phyloP scores from a whole-genome alignment of 768 basidiomycete genomes.

The Agaricus sinodeliciosus region DNA sequence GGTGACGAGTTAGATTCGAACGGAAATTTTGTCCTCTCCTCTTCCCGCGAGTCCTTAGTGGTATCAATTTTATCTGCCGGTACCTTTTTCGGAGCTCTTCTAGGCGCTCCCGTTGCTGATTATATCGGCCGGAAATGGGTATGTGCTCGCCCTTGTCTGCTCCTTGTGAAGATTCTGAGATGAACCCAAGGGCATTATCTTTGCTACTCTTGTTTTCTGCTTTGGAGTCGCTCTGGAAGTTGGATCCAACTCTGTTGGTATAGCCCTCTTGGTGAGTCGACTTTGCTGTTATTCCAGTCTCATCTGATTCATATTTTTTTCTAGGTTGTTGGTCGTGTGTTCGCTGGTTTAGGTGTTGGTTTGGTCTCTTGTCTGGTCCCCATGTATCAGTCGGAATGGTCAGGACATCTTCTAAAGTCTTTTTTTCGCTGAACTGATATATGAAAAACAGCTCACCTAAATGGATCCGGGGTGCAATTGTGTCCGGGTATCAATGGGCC shows the following conservation, averaged over 20 bases:
- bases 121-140: constrained; percentile 42
- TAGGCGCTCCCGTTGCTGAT: constrained; percentile 33
- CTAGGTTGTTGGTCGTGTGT: constrained; percentile 55
- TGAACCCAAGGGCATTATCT: constrained; percentile 41
- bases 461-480: constrained; percentile 69
- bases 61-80: constrained; percentile 76
- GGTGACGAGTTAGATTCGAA: constrained; percentile 1
- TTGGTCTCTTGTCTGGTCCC: constrained; percentile 61
- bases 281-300: not conserved
- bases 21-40: constrained; percentile 28
- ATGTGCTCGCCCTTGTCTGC: not conserved
- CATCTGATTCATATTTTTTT: not conserved
- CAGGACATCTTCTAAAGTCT: constrained; percentile 7
- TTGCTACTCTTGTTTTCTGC: constrained; percentile 54
- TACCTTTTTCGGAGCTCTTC: constrained; percentile 74
- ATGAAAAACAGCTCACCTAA: constrained; percentile 44
- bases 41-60: constrained; percentile 41
- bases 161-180: not conserved
- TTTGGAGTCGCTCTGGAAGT: constrained; percentile 65
- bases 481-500: constrained; percentile 64
- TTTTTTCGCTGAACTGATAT: not conserved
- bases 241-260: constrained; percentile 30
- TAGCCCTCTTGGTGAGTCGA: constrained; percentile 50
- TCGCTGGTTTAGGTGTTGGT: constrained; percentile 78
- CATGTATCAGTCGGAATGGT: constrained; percentile 45